A percentile compares a stretch with the other conserved stretches of the same genome.
phyloP scores from a whole-genome alignment of 1,284 basidiomycete genomes.

The Rhodofomes roseus region DNA sequence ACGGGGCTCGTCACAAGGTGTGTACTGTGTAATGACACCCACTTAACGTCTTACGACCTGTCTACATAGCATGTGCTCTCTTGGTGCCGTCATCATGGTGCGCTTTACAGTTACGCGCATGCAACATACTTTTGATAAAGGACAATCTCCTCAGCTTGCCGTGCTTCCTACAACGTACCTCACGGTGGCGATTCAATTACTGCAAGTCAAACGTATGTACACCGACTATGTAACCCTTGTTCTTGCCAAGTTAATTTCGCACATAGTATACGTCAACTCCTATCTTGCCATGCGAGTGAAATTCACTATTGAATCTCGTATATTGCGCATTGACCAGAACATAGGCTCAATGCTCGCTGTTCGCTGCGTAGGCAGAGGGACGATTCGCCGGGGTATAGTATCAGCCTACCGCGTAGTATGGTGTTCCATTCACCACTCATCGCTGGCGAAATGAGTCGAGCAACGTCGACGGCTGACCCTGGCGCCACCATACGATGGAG shows the following conservation, averaged over 20 bases:
- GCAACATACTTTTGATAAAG: too few species aligned
- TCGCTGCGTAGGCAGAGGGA: too few species aligned
- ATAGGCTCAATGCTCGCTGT: slow-evolving; percentile 1
- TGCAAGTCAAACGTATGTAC: slow-evolving; percentile 15
- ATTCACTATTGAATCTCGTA: not conserved
- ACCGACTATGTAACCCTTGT: not conserved
- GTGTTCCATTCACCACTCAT: too few species aligned
- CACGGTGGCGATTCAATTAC: slow-evolving; percentile 14
- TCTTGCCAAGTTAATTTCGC: not conserved
- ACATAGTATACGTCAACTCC: slow-evolving; percentile 19
- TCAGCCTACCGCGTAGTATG: too few species aligned
- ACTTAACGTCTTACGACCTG: too few species aligned
- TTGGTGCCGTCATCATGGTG: slow-evolving; percentile 14
- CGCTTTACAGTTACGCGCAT: not conserved
- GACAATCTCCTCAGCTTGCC: slow-evolving; percentile 8
- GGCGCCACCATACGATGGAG: too few species aligned
- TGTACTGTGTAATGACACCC: not conserved
- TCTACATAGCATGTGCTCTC: slow-evolving; percentile 14
- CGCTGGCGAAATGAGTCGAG: too few species aligned
- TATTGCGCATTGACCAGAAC: not conserved
- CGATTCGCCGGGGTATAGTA: too few species aligned
- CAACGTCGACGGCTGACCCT: too few species aligned
- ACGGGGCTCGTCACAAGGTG: slow-evolving; percentile 7
- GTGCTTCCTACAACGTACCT: slow-evolving; percentile 11
- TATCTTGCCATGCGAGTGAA: slow-evolving; percentile 18